phyloP scores from a whole-genome alignment of 495 filamentous ascomycete species.

The Letharia columbiana region DNA sequence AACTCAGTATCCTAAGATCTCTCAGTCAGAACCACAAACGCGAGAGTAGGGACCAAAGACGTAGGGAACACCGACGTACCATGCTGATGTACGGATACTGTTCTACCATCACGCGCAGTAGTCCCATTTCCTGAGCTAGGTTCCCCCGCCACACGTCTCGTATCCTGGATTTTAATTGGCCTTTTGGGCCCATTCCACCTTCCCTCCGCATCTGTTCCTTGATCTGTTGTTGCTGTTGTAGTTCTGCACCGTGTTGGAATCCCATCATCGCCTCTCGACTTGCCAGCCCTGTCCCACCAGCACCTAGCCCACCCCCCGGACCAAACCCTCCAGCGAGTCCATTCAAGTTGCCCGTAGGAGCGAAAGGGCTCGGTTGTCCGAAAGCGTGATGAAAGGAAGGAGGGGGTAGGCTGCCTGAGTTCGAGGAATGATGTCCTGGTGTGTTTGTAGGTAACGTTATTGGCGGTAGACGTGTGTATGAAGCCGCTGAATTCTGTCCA shows the following conservation, averaged over 20 bases:
- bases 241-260: conserved; percentile 64
- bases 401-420: conserved; percentile 49
- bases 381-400: conserved; percentile 53
- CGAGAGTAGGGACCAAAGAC: not conserved
- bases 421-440: conserved; percentile 36
- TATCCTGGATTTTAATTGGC: conserved; percentile 62
- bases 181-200: conserved; percentile 35
- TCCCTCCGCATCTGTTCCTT: conserved; percentile 43
- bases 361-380: conserved; percentile 54
- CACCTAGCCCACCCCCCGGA: conserved; percentile 46
- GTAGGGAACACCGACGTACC: conserved; percentile 42
- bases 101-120: conserved; percentile 70
- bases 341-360: conserved; percentile 48
- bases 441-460: conserved; percentile 26
- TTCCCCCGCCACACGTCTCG: conserved; percentile 93
- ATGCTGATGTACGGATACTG: conserved; percentile 92
- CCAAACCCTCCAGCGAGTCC: conserved; percentile 51
- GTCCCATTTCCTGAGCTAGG: conserved; percentile 77
- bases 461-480: conserved; percentile 44
- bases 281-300: conserved; percentile 72
- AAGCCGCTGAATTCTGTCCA: conserved; percentile 38
- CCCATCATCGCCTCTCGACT: conserved; percentile 83
- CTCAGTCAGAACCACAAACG: conserved; percentile 26
- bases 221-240: conserved; percentile 51
- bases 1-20: conserved; percentile 83